A percentile compares a stretch with the other conserved stretches of the same genome.
Conservation (phyloP, 192 early-diverging fungal species). For the Coemansia nantahalensis region DNA sequence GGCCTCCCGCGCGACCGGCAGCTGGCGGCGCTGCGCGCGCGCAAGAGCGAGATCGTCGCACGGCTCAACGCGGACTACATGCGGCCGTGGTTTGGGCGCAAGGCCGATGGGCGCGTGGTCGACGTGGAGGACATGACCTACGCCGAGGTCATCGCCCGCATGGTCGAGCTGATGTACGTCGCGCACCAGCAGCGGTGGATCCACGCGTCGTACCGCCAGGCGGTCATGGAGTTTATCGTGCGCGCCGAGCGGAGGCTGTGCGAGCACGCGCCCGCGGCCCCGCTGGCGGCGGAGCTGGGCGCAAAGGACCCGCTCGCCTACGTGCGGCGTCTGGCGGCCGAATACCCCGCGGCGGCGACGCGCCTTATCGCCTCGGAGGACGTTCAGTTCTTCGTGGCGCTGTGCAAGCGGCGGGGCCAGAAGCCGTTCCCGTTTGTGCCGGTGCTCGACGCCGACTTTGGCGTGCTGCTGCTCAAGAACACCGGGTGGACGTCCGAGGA, state of each 20-base stretch:
- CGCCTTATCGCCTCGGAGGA: slow-evolving; percentile 27
- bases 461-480: slow-evolving; percentile 87
- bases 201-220: slow-evolving; percentile 65
- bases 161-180: slow-evolving; percentile 82
- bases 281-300: background rate
- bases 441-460: slow-evolving; percentile 83
- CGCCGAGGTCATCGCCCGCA: slow-evolving; percentile 75
- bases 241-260: slow-evolving; percentile 77
- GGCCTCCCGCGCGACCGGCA: slow-evolving; percentile 81
- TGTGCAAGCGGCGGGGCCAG: slow-evolving; percentile 62
- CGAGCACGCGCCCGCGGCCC: background rate
- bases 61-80: slow-evolving; percentile 64
- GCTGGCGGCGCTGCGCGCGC: slow-evolving; percentile 60
- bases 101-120: slow-evolving; percentile 66
- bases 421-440: slow-evolving; percentile 92
- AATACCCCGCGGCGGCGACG: slow-evolving; percentile 9
- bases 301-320: background rate
- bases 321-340: slow-evolving; percentile 13
- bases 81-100: slow-evolving; percentile 93
- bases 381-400: slow-evolving; percentile 22
- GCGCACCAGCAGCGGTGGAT: slow-evolving; percentile 79
- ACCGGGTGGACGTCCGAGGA: slow-evolving; percentile 89
- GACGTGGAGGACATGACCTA: slow-evolving; percentile 96
- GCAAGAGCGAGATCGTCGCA: slow-evolving; percentile 77
- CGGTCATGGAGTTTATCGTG: slow-evolving; percentile 76